Percentiles rank a stretch among this genome's conserved stretches.
phyloP scores from a whole-genome alignment of 257 asterid species.

The Scutellaria baicalensis region DNA sequence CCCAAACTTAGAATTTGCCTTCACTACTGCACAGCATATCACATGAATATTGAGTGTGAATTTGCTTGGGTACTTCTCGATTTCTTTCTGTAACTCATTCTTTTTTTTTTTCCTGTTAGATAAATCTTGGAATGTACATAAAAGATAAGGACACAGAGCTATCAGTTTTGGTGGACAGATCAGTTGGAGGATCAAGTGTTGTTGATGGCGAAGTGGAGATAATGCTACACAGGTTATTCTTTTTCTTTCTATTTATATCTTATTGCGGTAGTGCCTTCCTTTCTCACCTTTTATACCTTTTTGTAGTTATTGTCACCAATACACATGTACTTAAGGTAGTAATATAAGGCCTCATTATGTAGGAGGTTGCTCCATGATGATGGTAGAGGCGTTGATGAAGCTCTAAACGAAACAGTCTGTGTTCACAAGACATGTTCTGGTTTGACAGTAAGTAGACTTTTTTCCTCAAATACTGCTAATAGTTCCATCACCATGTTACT shows the following conservation, averaged over 20 bases:
- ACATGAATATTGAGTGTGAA: neutral
- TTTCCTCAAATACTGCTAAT: too few species aligned
- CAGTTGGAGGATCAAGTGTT: conserved; percentile 92
- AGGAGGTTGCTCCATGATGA: conserved; percentile 92
- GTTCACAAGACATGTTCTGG: conserved; percentile 50
- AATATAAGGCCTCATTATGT: conserved; percentile 20
- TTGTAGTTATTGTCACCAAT: neutral
- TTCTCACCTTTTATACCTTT: neutral
- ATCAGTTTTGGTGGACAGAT: conserved; percentile 90
- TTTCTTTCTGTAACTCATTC: neutral
- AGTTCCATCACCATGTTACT: too few species aligned
- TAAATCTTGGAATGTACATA: conserved; percentile 84
- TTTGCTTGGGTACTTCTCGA: neutral
- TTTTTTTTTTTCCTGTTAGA: conserved; percentile 41
- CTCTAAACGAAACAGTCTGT: conserved; percentile 82
- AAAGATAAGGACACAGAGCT: conserved; percentile 69
- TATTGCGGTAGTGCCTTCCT: neutral
- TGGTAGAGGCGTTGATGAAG: conserved; percentile 87
- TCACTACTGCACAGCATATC: too few species aligned
- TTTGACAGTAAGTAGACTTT: conserved; percentile 63
- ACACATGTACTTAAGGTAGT: neutral
- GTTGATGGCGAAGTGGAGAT: conserved; percentile 82
- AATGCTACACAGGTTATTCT: conserved; percentile 79
- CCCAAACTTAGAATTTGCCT: too few species aligned
- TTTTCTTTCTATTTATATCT: neutral